Conservation (phyloP, 257 asterid species). For the Nicotiana noctiflora region DNA sequence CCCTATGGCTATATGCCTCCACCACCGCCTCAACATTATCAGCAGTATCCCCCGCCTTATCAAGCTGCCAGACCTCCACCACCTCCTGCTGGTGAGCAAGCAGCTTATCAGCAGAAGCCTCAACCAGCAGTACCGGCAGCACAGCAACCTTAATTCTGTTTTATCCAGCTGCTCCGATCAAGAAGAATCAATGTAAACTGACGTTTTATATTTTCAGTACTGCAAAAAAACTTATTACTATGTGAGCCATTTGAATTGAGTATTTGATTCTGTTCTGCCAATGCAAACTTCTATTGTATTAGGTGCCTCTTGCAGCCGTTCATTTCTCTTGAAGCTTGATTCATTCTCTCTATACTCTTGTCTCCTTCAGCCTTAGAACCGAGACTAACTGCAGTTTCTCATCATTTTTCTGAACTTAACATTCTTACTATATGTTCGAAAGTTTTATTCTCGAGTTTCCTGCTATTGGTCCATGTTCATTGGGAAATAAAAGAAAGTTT, state of each 20-base stretch:
- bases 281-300: background rate
- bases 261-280: background rate
- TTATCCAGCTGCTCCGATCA: background rate
- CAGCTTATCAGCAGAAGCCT: conserved; percentile 37
- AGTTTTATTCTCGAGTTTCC: background rate
- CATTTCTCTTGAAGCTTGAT: background rate
- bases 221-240: background rate
- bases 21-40: too few relatives aligned
- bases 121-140: conserved; percentile 24
- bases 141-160: conserved; percentile 16
- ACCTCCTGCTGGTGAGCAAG: conserved; percentile 32
- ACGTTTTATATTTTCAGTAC: background rate
- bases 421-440: too few relatives aligned
- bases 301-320: background rate
- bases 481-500: background rate
- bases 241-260: background rate
- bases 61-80: conserved; percentile 53
- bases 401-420: background rate
- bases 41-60: too few relatives aligned
- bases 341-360: too few relatives aligned
- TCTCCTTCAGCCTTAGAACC: too few relatives aligned
- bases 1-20: too few relatives aligned
- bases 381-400: too few relatives aligned
- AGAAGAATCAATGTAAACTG: background rate
- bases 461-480: background rate